Percentiles rank a stretch among this genome's conserved stretches.
Evolutionary conservation across 163 green algal genomes (phyloP).

Genomic region (Picocystis sp.): DNA sequence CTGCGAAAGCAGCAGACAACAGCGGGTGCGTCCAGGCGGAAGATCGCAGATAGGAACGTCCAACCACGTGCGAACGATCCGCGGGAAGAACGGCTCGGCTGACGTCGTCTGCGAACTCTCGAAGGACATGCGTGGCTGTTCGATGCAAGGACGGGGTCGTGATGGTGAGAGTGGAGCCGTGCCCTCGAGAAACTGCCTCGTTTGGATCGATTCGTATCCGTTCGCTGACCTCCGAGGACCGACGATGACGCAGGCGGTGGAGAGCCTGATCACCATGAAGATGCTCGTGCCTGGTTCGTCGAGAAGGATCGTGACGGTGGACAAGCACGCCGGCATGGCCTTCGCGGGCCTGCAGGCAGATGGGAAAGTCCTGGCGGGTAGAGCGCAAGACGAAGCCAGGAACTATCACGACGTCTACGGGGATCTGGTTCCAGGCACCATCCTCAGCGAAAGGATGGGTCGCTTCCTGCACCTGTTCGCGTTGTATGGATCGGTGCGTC

Average conservation of each 20-base stretch:
- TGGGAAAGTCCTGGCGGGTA: conserved; percentile 69
- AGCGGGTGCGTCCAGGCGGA: conserved; percentile 49
- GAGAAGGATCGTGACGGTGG: conserved; percentile 69
- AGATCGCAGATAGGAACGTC: background rate
- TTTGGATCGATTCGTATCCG: no score
- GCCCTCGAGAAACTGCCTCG: no score
- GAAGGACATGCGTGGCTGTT: conserved; percentile 82
- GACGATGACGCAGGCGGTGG: conserved; percentile 44
- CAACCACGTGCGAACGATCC: background rate
- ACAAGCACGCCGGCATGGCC: conserved; percentile 70
- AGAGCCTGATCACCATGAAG: conserved; percentile 95
- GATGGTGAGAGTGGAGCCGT: conserved; percentile 40
- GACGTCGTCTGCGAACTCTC: background rate
- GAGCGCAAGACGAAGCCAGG: conserved; percentile 53
- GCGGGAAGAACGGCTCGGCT: background rate
- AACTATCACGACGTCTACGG: conserved; percentile 90
- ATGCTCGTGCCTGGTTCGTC: conserved; percentile 84
- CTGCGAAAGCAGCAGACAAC: conserved; percentile 95
- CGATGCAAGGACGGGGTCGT: conserved; percentile 93
- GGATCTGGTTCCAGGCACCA: conserved; percentile 68
- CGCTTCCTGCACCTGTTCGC: conserved; percentile 93
- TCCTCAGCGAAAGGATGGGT: conserved; percentile 78
- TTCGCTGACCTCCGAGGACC: no score
- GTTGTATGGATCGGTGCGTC: conserved; percentile 83
- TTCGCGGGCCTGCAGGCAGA: conserved; percentile 72